Evolutionary conservation across 2,329 filamentous ascomycete species (phyloP).

Genomic region (Juglanconis sp.): DNA sequence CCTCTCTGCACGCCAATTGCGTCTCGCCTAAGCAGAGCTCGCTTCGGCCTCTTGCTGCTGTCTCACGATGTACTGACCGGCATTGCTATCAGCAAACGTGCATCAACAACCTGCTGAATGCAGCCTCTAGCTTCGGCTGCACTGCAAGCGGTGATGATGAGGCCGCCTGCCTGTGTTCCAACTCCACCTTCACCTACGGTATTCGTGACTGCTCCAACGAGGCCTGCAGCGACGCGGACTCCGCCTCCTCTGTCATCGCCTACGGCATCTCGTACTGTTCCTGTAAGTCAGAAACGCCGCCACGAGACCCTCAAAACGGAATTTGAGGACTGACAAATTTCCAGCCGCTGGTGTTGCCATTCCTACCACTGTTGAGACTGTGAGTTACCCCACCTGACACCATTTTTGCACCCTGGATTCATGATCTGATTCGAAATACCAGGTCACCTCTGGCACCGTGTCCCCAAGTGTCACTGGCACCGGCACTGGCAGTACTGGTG

Average conservation of each 20-base stretch:
- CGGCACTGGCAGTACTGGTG: conserved; percentile 4
- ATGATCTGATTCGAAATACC: not conserved
- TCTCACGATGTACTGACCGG: not conserved
- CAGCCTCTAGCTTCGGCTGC: conserved; percentile 46
- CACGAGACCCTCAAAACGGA: not conserved
- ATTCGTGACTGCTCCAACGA: conserved; percentile 49
- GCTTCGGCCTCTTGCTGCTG: not conserved
- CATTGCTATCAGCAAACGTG: conserved; percentile 40
- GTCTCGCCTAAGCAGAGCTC: not conserved
- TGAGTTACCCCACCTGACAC: conserved; percentile 11
- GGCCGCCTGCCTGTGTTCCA: conserved; percentile 44
- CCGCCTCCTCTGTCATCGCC: conserved; percentile 34
- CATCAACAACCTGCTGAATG: conserved; percentile 48
- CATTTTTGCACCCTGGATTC: not conserved
- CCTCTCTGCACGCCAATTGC: not conserved
- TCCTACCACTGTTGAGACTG: conserved; percentile 27
- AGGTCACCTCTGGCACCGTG: conserved; percentile 19
- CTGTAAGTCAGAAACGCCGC: conserved; percentile 25
- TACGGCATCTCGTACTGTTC: conserved; percentile 40
- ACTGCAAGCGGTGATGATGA: conserved; percentile 27
- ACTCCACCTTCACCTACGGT: conserved; percentile 45
- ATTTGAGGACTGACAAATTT: conserved; percentile 18
- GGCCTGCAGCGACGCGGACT: conserved; percentile 34
- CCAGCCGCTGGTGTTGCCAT: conserved; percentile 33
- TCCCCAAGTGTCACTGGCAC: conserved; percentile 21